phyloP scores from a whole-genome alignment of 345 rosid species.

The Populus nigra region DNA sequence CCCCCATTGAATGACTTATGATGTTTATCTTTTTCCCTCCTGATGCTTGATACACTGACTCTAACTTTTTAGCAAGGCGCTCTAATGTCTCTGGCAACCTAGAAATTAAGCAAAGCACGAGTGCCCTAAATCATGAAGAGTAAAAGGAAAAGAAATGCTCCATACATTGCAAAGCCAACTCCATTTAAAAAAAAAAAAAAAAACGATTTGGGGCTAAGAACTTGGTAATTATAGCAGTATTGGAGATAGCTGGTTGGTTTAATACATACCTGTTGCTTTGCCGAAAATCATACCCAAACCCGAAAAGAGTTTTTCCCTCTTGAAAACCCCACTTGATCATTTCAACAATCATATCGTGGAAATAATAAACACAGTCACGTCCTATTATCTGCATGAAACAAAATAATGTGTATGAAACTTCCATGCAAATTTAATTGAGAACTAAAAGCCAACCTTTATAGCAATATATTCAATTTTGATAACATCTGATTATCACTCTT shows the following conservation, averaged over 20 bases:
- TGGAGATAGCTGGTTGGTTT: not conserved
- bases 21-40: slow-evolving; percentile 88
- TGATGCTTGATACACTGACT: slow-evolving; percentile 64
- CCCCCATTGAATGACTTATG: slow-evolving; percentile 96
- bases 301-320: slow-evolving; percentile 91
- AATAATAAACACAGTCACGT: slow-evolving; percentile 76
- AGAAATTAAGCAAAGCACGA: slow-evolving; percentile 21
- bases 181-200: not conserved
- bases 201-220: not conserved
- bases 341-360: slow-evolving; percentile 92
- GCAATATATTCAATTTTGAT: not conserved
- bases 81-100: slow-evolving; percentile 79
- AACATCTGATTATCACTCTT: not conserved
- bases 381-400: slow-evolving; percentile 61
- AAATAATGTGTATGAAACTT: not conserved
- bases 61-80: slow-evolving; percentile 59
- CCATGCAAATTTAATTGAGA: not conserved
- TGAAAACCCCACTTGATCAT: slow-evolving; percentile 93
- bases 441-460: not conserved
- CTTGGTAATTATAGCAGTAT: not conserved
- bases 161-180: too few species aligned
- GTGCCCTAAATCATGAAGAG: not conserved
- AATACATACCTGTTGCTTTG: slow-evolving; percentile 85
- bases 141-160: not conserved
- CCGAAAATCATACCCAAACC: slow-evolving; percentile 95